Evolutionary conservation across 179 eudicot genomes (phyloP).

Genomic region (Beta macrorhiza): DNA sequence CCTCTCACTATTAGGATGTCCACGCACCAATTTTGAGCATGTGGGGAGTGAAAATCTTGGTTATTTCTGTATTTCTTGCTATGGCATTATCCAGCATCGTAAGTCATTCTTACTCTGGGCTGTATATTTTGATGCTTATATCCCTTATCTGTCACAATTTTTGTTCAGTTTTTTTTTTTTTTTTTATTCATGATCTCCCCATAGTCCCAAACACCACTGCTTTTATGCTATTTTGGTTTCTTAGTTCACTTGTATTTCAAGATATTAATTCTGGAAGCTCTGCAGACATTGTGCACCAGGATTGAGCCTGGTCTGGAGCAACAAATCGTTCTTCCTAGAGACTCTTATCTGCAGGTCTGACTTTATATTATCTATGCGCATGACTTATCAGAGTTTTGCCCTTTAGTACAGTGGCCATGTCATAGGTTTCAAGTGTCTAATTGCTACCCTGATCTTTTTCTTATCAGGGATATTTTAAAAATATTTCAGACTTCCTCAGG

Average conservation of each 20-base stretch:
- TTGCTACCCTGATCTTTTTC: conserved; percentile 22
- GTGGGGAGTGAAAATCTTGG: conserved; percentile 83
- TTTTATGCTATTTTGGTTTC: background rate
- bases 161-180: background rate
- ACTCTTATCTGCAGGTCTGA: conserved; percentile 95
- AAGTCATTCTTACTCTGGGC: conserved; percentile 37
- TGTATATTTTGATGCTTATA: background rate
- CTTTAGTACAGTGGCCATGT: background rate
- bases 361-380: background rate
- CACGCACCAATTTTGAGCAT: conserved; percentile 83
- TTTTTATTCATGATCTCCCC: background rate
- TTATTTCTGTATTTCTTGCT: conserved; percentile 64
- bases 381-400: background rate
- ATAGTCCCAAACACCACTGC: background rate
- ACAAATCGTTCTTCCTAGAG: conserved; percentile 94
- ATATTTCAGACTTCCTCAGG: conserved; percentile 76
- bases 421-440: conserved; percentile 16
- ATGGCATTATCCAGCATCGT: conserved; percentile 92
- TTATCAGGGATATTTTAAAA: conserved; percentile 81
- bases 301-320: conserved; percentile 98
- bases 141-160: background rate
- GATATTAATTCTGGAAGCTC: conserved; percentile 20
- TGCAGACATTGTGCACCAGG: conserved; percentile 87
- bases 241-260: background rate
- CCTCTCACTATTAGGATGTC: conserved; percentile 55